Percentiles rank a stretch among this genome's conserved stretches.
Evolutionary conservation across 371 early-diverging fungal species (phyloP).

Genomic region (Circinella umbellata): DNA sequence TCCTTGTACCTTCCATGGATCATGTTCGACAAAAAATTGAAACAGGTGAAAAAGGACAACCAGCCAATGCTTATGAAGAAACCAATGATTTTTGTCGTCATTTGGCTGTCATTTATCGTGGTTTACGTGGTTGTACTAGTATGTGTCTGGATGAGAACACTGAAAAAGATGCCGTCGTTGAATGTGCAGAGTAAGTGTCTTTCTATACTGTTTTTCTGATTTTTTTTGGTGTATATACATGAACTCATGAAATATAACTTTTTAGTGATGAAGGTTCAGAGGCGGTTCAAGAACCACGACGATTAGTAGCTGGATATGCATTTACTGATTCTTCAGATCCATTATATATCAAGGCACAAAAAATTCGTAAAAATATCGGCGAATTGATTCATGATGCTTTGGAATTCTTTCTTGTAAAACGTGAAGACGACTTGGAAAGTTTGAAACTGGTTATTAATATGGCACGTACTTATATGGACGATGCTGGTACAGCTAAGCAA

Average conservation of each 20-base stretch:
- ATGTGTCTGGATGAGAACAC: slow-evolving; percentile 61
- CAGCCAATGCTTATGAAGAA: slow-evolving; percentile 37
- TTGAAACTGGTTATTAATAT: slow-evolving; percentile 72
- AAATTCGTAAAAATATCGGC: slow-evolving; percentile 60
- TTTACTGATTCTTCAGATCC: slow-evolving; percentile 59
- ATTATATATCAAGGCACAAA: slow-evolving; percentile 44
- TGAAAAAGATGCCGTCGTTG: slow-evolving; percentile 17
- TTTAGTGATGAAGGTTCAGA: slow-evolving; percentile 46
- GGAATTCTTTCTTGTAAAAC: slow-evolving; percentile 49
- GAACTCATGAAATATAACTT: not conserved
- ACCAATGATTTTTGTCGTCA: slow-evolving; percentile 66
- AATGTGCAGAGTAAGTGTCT: not conserved
- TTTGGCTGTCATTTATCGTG: slow-evolving; percentile 59
- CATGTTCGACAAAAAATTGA: slow-evolving; percentile 56
- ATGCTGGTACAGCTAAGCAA: slow-evolving; percentile 69
- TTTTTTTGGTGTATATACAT: not conserved
- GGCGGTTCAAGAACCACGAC: slow-evolving; percentile 16
- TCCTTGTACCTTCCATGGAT: slow-evolving; percentile 48
- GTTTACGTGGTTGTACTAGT: slow-evolving; percentile 56
- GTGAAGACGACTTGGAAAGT: slow-evolving; percentile 78
- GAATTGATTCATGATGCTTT: slow-evolving; percentile 58
- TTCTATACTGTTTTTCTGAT: not conserved
- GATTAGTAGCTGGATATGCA: slow-evolving; percentile 64
- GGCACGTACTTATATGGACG: slow-evolving; percentile 58
- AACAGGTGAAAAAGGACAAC: slow-evolving; percentile 16